Percentiles rank a stretch among this genome's conserved stretches.
Conservation (phyloP, 331 rosid genomes). For the Quercus tomentella region DNA sequence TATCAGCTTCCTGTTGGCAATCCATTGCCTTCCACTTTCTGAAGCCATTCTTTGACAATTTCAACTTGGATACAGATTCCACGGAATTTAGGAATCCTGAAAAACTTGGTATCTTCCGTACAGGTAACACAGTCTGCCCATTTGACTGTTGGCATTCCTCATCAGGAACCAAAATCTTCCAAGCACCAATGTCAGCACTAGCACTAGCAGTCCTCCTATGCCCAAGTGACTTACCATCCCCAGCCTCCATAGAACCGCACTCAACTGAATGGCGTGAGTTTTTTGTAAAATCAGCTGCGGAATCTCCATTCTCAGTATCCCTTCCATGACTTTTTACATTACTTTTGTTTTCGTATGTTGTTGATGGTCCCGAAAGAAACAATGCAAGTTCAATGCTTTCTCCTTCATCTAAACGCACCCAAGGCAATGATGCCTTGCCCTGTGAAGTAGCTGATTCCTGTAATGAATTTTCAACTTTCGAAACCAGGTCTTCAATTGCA, state of each 20-base stretch:
- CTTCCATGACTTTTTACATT: constrained; percentile 9
- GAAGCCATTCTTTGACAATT: constrained; percentile 76
- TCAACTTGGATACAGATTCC: constrained; percentile 62
- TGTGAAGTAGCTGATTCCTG: constrained; percentile 42
- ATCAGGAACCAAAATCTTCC: constrained; percentile 73
- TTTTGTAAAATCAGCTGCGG: constrained; percentile 22
- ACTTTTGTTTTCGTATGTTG: constrained; percentile 18
- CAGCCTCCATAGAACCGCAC: constrained; percentile 23
- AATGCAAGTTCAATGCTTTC: constrained; percentile 76
- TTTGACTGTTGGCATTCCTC: constrained; percentile 30
- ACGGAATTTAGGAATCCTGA: constrained; percentile 67
- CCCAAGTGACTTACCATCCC: constrained; percentile 52
- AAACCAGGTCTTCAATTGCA: constrained; percentile 61
- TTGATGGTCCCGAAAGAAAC: constrained; percentile 66
- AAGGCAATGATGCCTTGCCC: constrained; percentile 52
- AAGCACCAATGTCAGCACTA: constrained; percentile 71
- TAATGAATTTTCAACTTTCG: constrained; percentile 48
- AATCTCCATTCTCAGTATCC: constrained; percentile 33
- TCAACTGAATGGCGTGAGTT: constrained; percentile 32
- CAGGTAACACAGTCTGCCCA: constrained; percentile 34
- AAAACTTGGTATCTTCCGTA: constrained; percentile 82
- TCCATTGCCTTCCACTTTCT: constrained; percentile 67
- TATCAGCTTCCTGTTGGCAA: constrained; percentile 41
- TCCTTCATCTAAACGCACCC: constrained; percentile 81
- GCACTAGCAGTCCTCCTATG: constrained; percentile 97